These are phyloP conservation scores for Kwoniella dejecticola DNA, from an alignment of 768 basidiomycete genomes.

Conservation along the genomic window DNA sequence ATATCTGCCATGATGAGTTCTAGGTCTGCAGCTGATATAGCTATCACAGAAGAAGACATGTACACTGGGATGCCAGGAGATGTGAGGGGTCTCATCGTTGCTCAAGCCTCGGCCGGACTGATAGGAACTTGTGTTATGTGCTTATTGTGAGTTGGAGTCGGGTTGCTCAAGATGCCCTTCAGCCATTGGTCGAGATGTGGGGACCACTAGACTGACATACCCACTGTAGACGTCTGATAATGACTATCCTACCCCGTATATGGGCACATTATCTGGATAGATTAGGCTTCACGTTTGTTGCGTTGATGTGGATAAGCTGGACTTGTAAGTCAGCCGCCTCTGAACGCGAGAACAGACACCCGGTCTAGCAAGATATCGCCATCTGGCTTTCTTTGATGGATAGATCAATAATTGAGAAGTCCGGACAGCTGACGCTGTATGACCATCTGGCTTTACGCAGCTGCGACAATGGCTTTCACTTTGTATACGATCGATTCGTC, in stretches of 20 bases:
- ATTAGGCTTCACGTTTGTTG: slow-evolving; percentile 38
- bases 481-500: slow-evolving; percentile 35
- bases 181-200: not conserved
- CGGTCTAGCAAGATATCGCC: not conserved
- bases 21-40: not conserved
- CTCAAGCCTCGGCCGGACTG: slow-evolving; percentile 17
- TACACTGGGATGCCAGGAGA: slow-evolving; percentile 33
- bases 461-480: slow-evolving; percentile 48
- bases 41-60: slow-evolving; percentile 26
- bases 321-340: slow-evolving; percentile 31
- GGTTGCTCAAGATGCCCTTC: not conserved
- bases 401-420: too few relatives aligned
- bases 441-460: slow-evolving; percentile 21
- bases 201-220: not conserved
- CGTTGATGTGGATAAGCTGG: slow-evolving; percentile 50
- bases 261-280: slow-evolving; percentile 45
- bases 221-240: slow-evolving; percentile 28
- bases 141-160: slow-evolving; percentile 23
- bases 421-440: too few relatives aligned
- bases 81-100: slow-evolving; percentile 30
- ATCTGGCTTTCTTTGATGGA: not conserved
- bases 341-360: not conserved
- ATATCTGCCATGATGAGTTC: not conserved
- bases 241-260: slow-evolving; percentile 26
- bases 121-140: slow-evolving; percentile 12